Percentiles rank a stretch among this genome's conserved stretches.
phyloP scores from a whole-genome alignment of 257 asterid species.

The Capsicum rhomboideum region DNA sequence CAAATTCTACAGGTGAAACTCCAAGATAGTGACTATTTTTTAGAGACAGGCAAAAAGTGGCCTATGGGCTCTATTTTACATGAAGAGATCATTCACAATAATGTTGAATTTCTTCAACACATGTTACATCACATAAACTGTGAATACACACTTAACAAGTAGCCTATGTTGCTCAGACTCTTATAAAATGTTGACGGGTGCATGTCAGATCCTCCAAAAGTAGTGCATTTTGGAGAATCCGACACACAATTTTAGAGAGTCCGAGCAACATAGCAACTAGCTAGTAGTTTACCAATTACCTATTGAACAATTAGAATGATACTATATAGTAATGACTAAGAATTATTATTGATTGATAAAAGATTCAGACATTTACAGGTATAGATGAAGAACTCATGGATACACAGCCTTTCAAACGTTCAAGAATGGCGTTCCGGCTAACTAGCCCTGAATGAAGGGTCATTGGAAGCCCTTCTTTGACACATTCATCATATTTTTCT shows the following conservation, averaged over 20 bases:
- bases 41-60: background rate
- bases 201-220: no score
- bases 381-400: conserved; percentile 46
- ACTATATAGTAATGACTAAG: background rate
- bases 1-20: background rate
- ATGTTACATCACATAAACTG: background rate
- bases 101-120: background rate
- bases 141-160: background rate
- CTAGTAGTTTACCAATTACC: background rate
- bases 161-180: no score
- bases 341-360: background rate
- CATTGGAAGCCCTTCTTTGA: conserved; percentile 78
- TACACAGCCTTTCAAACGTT: conserved; percentile 74
- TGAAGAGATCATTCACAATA: background rate
- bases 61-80: background rate
- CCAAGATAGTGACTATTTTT: background rate
- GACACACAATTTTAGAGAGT: no score
- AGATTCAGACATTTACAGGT: conserved; percentile 62
- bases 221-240: no score
- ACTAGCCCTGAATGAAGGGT: conserved; percentile 58
- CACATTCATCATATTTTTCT: conserved; percentile 74
- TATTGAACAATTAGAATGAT: background rate
- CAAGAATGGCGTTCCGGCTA: conserved; percentile 47
- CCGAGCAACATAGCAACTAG: background rate
- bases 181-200: no score